These are phyloP conservation scores for Codiaeum variegatum DNA, from an alignment of 441 rosid species.

Conservation along the genomic window DNA sequence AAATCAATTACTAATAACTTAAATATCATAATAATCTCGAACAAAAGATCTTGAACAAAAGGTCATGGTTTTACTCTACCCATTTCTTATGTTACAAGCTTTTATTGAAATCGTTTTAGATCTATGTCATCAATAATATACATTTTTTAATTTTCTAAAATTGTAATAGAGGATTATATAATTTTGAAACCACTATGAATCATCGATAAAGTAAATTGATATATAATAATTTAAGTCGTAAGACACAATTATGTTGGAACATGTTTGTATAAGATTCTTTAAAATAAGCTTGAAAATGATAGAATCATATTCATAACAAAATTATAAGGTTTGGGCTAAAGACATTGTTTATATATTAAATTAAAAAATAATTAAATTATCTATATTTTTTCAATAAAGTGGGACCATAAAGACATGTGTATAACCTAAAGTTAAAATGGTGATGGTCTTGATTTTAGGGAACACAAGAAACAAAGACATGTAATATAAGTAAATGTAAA, in stretches of 20 bases:
- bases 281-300: neutral
- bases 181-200: too few relatives aligned
- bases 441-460: constrained; percentile 13
- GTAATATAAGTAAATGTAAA: too few relatives aligned
- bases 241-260: neutral
- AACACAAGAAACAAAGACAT: constrained; percentile 14
- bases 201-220: too few relatives aligned
- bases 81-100: too few relatives aligned
- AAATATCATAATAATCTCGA: too few relatives aligned
- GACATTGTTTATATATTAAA: neutral
- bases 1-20: too few relatives aligned
- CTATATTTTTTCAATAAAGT: neutral
- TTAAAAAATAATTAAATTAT: neutral
- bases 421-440: constrained; percentile 9
- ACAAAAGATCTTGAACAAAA: too few relatives aligned
- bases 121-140: too few relatives aligned
- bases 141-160: too few relatives aligned
- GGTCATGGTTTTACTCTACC: too few relatives aligned
- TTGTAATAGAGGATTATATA: too few relatives aligned
- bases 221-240: neutral
- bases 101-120: too few relatives aligned
- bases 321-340: neutral
- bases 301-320: neutral
- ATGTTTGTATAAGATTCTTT: neutral
- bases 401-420: neutral